A percentile compares a stretch with the other conserved stretches of the same genome.
Conservation (phyloP, 2,329 filamentous ascomycete genomes). For the Metarhizium guizhouense region DNA sequence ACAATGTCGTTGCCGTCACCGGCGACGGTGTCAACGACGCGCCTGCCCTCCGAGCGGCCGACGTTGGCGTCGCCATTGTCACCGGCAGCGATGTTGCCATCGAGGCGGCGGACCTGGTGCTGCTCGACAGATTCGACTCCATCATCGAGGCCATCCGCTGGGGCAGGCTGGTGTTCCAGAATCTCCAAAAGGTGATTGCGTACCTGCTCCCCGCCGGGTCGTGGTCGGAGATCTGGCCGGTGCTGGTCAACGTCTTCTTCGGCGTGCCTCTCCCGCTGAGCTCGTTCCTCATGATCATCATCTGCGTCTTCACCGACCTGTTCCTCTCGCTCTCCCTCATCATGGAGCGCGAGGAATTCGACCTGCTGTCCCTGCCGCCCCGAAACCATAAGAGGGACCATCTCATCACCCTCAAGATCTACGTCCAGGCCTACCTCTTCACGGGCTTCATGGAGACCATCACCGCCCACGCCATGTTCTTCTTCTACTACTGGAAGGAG, state of each 20-base stretch:
- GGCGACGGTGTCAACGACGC: slow-evolving; percentile 65
- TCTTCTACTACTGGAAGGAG: slow-evolving; percentile 39
- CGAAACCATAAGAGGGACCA: slow-evolving; percentile 41
- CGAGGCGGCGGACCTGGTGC: slow-evolving; percentile 53
- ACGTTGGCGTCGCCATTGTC: slow-evolving; percentile 61
- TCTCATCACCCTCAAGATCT: slow-evolving; percentile 42
- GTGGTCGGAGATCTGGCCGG: slow-evolving; percentile 50
- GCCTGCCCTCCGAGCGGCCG: slow-evolving; percentile 55
- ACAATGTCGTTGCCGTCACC: slow-evolving; percentile 60
- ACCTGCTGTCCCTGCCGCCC: slow-evolving; percentile 40
- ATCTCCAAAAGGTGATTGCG: slow-evolving; percentile 31
- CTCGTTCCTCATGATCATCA: slow-evolving; percentile 49
- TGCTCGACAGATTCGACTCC: slow-evolving; percentile 63
- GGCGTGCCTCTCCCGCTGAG: slow-evolving; percentile 41
- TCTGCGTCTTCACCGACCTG: slow-evolving; percentile 46
- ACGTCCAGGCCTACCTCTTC: slow-evolving; percentile 42
- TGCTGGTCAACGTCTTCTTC: slow-evolving; percentile 46
- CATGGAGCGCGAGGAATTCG: slow-evolving; percentile 48
- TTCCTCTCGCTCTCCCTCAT: slow-evolving; percentile 42
- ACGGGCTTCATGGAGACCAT: slow-evolving; percentile 42
- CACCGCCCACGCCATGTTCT: slow-evolving; percentile 43
- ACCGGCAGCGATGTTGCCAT: slow-evolving; percentile 57
- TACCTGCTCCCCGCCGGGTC: slow-evolving; percentile 41
- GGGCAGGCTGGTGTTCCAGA: slow-evolving; percentile 31
- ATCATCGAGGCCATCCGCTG: slow-evolving; percentile 56